Percentiles rank a stretch among this genome's conserved stretches.
phyloP scores from a whole-genome alignment of 2,329 filamentous ascomycete genomes.

The Penicillium sp. region DNA sequence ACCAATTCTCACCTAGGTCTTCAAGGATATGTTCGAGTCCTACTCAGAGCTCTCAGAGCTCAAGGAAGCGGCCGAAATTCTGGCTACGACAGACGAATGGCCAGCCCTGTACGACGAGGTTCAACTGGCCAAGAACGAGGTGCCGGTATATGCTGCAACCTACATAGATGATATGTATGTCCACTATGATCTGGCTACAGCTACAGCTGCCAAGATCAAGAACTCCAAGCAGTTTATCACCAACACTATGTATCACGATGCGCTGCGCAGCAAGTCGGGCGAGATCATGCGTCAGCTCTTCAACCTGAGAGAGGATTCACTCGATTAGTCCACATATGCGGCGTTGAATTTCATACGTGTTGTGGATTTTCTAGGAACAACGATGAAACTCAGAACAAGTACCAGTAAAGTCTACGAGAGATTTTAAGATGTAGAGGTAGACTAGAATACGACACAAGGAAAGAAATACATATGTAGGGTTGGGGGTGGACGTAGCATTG shows the following conservation, averaged over 20 bases:
- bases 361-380: neutral
- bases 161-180: slow-evolving; percentile 92
- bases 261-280: slow-evolving; percentile 61
- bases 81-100: slow-evolving; percentile 65
- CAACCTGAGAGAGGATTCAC: slow-evolving; percentile 60
- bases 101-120: slow-evolving; percentile 64
- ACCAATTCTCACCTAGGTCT: slow-evolving; percentile 45
- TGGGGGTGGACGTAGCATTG: neutral
- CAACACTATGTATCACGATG: slow-evolving; percentile 81
- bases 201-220: slow-evolving; percentile 66
- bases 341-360: neutral
- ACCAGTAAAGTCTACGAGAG: neutral
- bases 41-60: slow-evolving; percentile 67
- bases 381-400: neutral
- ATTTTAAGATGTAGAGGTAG: neutral
- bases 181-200: slow-evolving; percentile 62
- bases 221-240: slow-evolving; percentile 74
- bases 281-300: slow-evolving; percentile 72
- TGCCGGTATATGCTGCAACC: slow-evolving; percentile 76
- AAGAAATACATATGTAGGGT: neutral
- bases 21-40: slow-evolving; percentile 71
- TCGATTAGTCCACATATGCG: slow-evolving; percentile 39
- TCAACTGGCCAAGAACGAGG: slow-evolving; percentile 64
- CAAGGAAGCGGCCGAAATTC: slow-evolving; percentile 57
- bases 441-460: neutral